These are phyloP conservation scores for Sambucus nigra DNA, from an alignment of 129 eudicot species.

Conservation along the genomic window DNA sequence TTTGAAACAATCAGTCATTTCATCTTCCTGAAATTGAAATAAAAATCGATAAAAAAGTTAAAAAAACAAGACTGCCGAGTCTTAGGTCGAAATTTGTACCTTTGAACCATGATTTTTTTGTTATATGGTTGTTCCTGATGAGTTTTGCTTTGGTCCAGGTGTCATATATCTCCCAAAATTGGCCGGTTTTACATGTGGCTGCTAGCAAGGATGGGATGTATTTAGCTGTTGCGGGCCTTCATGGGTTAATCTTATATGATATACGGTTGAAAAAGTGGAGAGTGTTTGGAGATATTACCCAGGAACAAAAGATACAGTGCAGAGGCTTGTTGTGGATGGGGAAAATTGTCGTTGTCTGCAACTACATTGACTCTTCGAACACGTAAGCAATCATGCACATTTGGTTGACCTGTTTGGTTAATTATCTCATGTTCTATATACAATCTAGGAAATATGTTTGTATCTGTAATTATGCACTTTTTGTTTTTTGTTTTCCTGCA, in stretches of 20 bases:
- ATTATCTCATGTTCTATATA: neutral
- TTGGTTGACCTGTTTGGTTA: neutral
- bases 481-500: neutral
- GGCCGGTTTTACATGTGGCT: conserved; percentile 94
- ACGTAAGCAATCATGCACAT: conserved; percentile 38
- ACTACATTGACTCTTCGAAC: conserved; percentile 63
- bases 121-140: conserved; percentile 20
- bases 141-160: conserved; percentile 38
- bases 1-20: no score
- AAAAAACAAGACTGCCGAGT: no score
- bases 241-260: conserved; percentile 89
- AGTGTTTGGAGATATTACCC: conserved; percentile 91
- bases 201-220: conserved; percentile 97
- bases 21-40: no score
- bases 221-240: conserved; percentile 93
- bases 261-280: conserved; percentile 74
- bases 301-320: conserved; percentile 94
- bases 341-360: conserved; percentile 94
- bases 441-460: neutral
- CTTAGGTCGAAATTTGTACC: no score
- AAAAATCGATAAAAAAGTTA: no score
- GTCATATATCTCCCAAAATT: conserved; percentile 87
- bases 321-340: conserved; percentile 95
- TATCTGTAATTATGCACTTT: conserved; percentile 7
- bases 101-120: conserved; percentile 8